A percentile compares a stretch with the other conserved stretches of the same genome.
These are phyloP conservation scores for Clathrus columnatus DNA, from an alignment of 768 basidiomycete genomes.

Conservation along the genomic window DNA sequence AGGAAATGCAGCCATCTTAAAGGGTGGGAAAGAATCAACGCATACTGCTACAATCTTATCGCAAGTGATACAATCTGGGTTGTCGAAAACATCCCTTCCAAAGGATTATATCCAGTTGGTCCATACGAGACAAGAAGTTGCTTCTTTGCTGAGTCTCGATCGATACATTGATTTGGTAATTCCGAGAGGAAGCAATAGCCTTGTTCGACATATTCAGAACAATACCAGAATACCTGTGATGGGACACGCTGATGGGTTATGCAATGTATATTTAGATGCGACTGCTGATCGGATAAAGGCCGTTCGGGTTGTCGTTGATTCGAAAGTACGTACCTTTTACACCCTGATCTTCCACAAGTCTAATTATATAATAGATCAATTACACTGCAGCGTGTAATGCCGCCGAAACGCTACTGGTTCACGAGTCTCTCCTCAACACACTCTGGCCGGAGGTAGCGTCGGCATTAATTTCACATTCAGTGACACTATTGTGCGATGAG, in stretches of 20 bases:
- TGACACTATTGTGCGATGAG: slow-evolving; percentile 75
- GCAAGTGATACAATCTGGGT: slow-evolving; percentile 67
- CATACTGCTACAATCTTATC: slow-evolving; percentile 71
- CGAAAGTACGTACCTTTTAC: slow-evolving; percentile 54
- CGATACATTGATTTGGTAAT: slow-evolving; percentile 95
- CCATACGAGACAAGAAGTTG: slow-evolving; percentile 86
- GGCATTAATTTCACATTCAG: slow-evolving; percentile 57
- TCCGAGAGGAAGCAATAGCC: slow-evolving; percentile 86
- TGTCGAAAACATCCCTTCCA: slow-evolving; percentile 66
- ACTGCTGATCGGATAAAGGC: slow-evolving; percentile 74
- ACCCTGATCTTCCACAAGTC: background rate
- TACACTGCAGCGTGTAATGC: slow-evolving; percentile 97
- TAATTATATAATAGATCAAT: slow-evolving; percentile 49
- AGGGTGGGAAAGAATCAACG: slow-evolving; percentile 94
- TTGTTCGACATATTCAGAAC: slow-evolving; percentile 84
- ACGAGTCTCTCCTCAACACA: slow-evolving; percentile 58
- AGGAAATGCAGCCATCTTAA: slow-evolving; percentile 97
- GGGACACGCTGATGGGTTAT: slow-evolving; percentile 97
- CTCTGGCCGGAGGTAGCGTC: slow-evolving; percentile 77
- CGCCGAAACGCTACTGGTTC: slow-evolving; percentile 81
- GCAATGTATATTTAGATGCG: slow-evolving; percentile 83
- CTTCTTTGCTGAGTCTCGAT: slow-evolving; percentile 77
- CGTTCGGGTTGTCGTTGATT: slow-evolving; percentile 72
- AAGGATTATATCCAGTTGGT: slow-evolving; percentile 83
- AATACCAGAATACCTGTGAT: slow-evolving; percentile 92